Percentiles rank a stretch among this genome's conserved stretches.
Evolutionary conservation across 768 basidiomycete species (phyloP).

Genomic region (Boletus speciosus): DNA sequence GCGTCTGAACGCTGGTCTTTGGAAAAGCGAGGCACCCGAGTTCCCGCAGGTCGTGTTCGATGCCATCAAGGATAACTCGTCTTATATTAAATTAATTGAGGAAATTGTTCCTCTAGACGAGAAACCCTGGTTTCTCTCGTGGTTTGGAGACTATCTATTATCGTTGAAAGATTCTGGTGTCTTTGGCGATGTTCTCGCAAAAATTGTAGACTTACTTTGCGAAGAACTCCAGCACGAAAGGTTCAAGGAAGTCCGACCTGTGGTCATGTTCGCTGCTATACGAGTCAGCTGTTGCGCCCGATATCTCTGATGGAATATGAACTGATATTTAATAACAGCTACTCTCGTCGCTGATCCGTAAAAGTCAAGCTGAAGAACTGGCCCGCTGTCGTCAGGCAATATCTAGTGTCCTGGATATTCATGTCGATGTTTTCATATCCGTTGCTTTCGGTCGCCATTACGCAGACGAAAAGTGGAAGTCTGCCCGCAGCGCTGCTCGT

Average conservation of each 20-base stretch:
- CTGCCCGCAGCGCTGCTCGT: conserved; percentile 40
- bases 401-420: conserved; percentile 46
- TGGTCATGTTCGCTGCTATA: conserved; percentile 56
- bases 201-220: conserved; percentile 68
- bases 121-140: conserved; percentile 50
- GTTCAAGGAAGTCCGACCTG: conserved; percentile 56
- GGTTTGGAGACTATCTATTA: conserved; percentile 63
- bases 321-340: conserved; percentile 26
- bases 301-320: background rate
- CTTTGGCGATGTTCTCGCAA: conserved; percentile 69
- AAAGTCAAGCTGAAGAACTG: conserved; percentile 28
- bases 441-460: conserved; percentile 44
- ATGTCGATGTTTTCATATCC: conserved; percentile 44
- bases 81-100: conserved; percentile 47
- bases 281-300: conserved; percentile 46
- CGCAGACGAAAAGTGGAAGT: conserved; percentile 39
- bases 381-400: conserved; percentile 29
- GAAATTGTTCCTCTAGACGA: conserved; percentile 31
- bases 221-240: conserved; percentile 80
- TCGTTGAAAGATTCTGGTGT: conserved; percentile 47
- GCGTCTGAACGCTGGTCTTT: conserved; percentile 53
- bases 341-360: conserved; percentile 32
- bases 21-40: conserved; percentile 68
- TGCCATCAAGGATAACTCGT: conserved; percentile 74
- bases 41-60: conserved; percentile 80